Conservation (phyloP, 768 basidiomycete genomes). For the Tremella mesenterica region DNA sequence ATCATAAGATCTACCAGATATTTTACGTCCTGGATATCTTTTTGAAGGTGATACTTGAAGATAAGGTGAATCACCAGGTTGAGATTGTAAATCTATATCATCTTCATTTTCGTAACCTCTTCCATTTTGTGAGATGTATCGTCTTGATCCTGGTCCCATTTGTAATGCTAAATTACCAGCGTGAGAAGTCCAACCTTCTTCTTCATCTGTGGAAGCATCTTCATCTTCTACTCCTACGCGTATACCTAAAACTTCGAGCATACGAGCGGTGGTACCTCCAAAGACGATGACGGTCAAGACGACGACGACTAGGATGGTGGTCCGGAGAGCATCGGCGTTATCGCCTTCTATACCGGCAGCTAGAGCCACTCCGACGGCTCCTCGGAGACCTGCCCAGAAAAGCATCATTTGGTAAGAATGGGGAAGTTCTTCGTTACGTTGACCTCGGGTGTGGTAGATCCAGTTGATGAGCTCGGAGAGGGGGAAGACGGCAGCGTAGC, state of each 20-base stretch:
- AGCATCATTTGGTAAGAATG: conserved; percentile 99
- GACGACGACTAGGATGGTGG: conserved; percentile 89
- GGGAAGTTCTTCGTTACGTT: conserved; percentile 80
- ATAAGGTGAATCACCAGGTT: conserved; percentile 33
- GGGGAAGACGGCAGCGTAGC: conserved; percentile 92
- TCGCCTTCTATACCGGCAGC: conserved; percentile 92
- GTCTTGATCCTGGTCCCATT: conserved; percentile 35
- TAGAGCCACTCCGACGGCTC: conserved; percentile 94
- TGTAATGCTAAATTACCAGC: conserved; percentile 30
- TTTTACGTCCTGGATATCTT: not conserved
- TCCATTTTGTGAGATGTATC: conserved; percentile 32
- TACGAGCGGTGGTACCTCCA: conserved; percentile 91
- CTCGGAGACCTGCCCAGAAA: conserved; percentile 95
- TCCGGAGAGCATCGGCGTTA: conserved; percentile 81
- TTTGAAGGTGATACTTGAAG: no score
- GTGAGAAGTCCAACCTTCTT: conserved; percentile 44
- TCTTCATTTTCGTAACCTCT: conserved; percentile 32
- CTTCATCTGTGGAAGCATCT: conserved; percentile 53
- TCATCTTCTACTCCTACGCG: conserved; percentile 92
- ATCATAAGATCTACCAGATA: not conserved
- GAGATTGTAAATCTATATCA: conserved; percentile 20
- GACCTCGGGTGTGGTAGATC: conserved; percentile 75
- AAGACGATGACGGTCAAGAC: conserved; percentile 90
- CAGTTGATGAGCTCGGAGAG: conserved; percentile 91
- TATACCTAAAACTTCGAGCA: conserved; percentile 96